Evolutionary conservation across 371 early-diverging fungal genomes (phyloP).

Genomic region (Nematocida sp.): DNA sequence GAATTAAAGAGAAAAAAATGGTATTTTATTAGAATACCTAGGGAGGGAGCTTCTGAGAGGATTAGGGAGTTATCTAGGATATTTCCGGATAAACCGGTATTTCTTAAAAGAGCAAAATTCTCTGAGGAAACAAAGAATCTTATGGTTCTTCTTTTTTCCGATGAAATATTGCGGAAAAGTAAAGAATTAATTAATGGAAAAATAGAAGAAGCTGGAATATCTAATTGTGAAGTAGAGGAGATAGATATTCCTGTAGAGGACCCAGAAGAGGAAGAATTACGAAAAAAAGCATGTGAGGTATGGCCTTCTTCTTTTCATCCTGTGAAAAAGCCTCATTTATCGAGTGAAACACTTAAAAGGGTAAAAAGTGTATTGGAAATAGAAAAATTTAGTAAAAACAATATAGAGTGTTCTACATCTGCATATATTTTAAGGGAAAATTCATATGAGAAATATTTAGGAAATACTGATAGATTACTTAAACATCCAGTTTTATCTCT

Average conservation of each 20-base stretch:
- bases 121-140: background rate
- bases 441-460: background rate
- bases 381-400: background rate
- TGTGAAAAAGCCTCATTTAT: background rate
- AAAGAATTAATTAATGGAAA: background rate
- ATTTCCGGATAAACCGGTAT: conserved; percentile 30
- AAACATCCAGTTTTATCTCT: conserved; percentile 26
- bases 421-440: background rate
- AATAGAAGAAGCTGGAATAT: background rate
- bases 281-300: background rate
- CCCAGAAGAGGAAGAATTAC: conserved; percentile 3
- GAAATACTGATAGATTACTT: background rate
- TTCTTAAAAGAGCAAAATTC: conserved; percentile 27
- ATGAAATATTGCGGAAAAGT: background rate
- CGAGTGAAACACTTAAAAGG: background rate
- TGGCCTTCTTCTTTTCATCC: conserved; percentile 37
- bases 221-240: background rate
- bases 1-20: conserved; percentile 1
- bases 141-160: conserved; percentile 11
- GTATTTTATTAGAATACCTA: background rate
- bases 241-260: background rate
- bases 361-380: background rate
- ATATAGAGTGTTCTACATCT: background rate
- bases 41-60: background rate
- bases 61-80: conserved; percentile 3